Evolutionary conservation across 305 asterid genomes (phyloP).

Genomic region (Rubia peregrina): DNA sequence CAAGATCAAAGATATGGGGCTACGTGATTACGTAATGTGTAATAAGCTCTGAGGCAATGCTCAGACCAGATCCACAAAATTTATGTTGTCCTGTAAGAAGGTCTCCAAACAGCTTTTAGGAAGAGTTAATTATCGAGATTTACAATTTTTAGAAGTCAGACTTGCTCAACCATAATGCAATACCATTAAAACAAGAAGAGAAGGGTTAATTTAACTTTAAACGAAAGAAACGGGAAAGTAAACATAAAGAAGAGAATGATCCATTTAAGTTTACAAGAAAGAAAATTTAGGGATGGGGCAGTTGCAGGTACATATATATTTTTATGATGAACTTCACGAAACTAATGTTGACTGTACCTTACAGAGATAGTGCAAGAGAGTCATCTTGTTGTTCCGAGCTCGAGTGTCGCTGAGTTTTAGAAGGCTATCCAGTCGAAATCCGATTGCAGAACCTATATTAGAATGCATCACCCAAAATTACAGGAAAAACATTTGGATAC

Average conservation of each 20-base stretch:
- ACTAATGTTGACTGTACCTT: constrained; percentile 41
- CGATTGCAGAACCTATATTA: constrained; percentile 74
- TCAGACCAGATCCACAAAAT: background rate
- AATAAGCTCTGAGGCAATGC: background rate
- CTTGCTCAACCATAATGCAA: background rate
- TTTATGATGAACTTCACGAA: background rate
- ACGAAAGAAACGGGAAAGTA: background rate
- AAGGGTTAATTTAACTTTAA: background rate
- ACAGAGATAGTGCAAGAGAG: constrained; percentile 87
- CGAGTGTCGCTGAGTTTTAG: constrained; percentile 82
- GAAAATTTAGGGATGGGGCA: background rate
- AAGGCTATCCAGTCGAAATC: constrained; percentile 89
- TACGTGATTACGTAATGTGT: background rate
- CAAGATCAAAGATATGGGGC: background rate
- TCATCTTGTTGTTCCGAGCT: constrained; percentile 68
- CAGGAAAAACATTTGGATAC: background rate
- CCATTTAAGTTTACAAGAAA: background rate
- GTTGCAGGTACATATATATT: background rate
- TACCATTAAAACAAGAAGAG: background rate
- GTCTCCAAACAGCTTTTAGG: background rate
- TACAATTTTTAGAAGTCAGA: background rate
- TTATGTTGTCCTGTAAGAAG: background rate
- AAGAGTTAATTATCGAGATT: background rate
- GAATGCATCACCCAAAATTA: background rate
- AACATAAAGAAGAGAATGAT: background rate